Evolutionary conservation across 1,139 yeast species (phyloP).

Genomic region (Hyphopichia buzzinii): DNA sequence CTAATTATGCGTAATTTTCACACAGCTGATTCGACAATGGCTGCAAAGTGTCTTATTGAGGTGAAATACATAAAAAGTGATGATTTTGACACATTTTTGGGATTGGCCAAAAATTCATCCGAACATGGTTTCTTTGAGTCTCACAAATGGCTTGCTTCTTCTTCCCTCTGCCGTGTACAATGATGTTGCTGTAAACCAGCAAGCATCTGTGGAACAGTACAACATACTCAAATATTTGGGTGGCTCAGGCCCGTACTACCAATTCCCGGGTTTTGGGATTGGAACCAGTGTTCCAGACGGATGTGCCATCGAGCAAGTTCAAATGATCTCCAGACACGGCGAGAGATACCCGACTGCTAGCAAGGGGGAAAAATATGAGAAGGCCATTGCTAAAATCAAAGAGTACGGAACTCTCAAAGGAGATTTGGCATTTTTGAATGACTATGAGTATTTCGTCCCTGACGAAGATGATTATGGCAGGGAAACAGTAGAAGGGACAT

Average conservation of each 20-base stretch:
- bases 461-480: conserved; percentile 24
- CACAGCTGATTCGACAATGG: too few relatives aligned
- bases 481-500: conserved; percentile 24
- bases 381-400: conserved; percentile 19
- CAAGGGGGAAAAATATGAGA: conserved; percentile 22
- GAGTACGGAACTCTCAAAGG: conserved; percentile 19
- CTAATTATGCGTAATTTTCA: too few relatives aligned
- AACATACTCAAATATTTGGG: conserved; percentile 36
- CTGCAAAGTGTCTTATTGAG: too few relatives aligned
- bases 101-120: too few relatives aligned
- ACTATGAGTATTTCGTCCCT: conserved; percentile 24
- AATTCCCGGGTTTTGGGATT: conserved; percentile 33
- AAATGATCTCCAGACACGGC: conserved; percentile 35
- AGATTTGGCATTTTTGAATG: conserved; percentile 24
- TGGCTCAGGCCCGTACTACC: conserved; percentile 38
- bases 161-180: conserved; percentile 23
- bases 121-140: conserved; percentile 32
- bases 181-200: conserved; percentile 32
- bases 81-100: too few relatives aligned
- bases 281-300: conserved; percentile 29
- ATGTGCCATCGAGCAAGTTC: conserved; percentile 36
- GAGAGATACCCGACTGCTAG: conserved; percentile 33
- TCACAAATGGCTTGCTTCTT: conserved; percentile 27
- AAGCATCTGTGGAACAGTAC: conserved; percentile 36
- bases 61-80: too few relatives aligned